Evolutionary conservation across 225 moss, liverwort and hornwort species (phyloP).

Genomic region (Polytrichum commune): DNA sequence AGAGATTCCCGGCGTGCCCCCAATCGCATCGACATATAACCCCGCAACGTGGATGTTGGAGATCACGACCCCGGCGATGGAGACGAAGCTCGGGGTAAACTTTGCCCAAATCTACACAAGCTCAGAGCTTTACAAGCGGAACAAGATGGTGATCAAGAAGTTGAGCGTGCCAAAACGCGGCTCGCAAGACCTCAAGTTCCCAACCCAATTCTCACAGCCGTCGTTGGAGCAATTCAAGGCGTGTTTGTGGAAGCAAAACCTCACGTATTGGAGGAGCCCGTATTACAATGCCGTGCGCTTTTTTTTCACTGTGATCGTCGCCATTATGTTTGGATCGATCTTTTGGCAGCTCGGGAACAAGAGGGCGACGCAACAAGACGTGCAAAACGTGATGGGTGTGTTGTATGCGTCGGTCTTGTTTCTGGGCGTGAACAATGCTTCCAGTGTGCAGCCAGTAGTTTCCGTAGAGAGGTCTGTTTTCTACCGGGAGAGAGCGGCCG

Average conservation of each 20-base stretch:
- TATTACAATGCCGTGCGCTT: slow-evolving; percentile 33
- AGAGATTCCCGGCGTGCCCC: slow-evolving; percentile 13
- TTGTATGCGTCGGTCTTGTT: slow-evolving; percentile 39
- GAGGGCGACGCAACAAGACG: slow-evolving; percentile 33
- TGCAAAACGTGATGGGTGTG: slow-evolving; percentile 45
- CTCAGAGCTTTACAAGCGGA: background rate
- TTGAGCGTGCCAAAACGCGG: background rate
- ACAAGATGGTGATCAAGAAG: background rate
- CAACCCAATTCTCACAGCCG: slow-evolving; percentile 25
- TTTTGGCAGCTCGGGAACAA: slow-evolving; percentile 34
- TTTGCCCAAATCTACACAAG: slow-evolving; percentile 10
- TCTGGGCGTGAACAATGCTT: slow-evolving; percentile 39
- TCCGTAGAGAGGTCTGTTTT: slow-evolving; percentile 23
- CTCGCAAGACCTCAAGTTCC: slow-evolving; percentile 6
- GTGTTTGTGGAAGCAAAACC: slow-evolving; percentile 45
- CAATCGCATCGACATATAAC: slow-evolving; percentile 25
- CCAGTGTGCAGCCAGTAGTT: slow-evolving; percentile 41
- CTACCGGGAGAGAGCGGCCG: slow-evolving; percentile 23
- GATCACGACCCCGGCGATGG: slow-evolving; percentile 15
- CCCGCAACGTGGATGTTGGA: slow-evolving; percentile 36
- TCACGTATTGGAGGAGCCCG: slow-evolving; percentile 41
- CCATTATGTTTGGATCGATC: slow-evolving; percentile 45
- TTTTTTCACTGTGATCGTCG: slow-evolving; percentile 31
- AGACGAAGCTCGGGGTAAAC: slow-evolving; percentile 20
- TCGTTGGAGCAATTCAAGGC: slow-evolving; percentile 22